Evolutionary conservation across 768 basidiomycete species (phyloP).

Genomic region (Gloeopeniophorella convolvens): DNA sequence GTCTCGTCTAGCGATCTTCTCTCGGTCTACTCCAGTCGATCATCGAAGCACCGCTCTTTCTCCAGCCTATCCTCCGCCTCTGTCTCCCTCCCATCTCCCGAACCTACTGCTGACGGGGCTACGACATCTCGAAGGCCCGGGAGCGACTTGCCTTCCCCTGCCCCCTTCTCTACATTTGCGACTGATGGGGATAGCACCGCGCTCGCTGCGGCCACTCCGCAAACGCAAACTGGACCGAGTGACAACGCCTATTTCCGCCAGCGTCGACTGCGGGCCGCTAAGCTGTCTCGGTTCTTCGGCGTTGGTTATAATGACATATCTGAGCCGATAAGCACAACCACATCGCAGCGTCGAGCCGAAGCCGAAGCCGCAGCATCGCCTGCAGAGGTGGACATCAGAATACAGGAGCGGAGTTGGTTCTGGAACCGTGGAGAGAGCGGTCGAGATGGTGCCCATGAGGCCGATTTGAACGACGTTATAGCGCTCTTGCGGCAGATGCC

Average conservation of each 20-base stretch:
- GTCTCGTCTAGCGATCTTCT: conserved; percentile 8
- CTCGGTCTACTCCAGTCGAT: not conserved
- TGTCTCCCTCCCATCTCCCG: not conserved
- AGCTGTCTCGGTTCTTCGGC: conserved; percentile 53
- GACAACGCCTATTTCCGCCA: conserved; percentile 22
- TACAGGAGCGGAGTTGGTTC: conserved; percentile 14
- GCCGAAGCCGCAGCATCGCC: not conserved
- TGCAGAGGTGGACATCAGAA: conserved; percentile 10
- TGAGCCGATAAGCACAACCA: not conserved
- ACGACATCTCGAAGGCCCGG: conserved; percentile 1
- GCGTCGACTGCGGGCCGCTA: conserved; percentile 44
- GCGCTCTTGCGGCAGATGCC: conserved; percentile 21
- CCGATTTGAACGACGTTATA: conserved; percentile 20
- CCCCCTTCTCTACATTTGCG: not conserved
- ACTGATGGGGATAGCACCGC: not conserved
- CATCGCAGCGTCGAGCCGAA: not conserved
- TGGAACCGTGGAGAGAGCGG: conserved; percentile 9
- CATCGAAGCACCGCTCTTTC: conserved; percentile 1
- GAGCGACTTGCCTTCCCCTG: not conserved
- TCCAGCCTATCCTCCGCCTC: conserved; percentile 14
- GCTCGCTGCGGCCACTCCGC: no score
- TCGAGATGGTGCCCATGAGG: not conserved
- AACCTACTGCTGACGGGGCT: not conserved
- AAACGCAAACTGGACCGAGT: not conserved
- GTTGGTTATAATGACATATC: conserved; percentile 43